Conservation (phyloP, 73 alveolate genomes). For the Diophrys appendiculata region DNA sequence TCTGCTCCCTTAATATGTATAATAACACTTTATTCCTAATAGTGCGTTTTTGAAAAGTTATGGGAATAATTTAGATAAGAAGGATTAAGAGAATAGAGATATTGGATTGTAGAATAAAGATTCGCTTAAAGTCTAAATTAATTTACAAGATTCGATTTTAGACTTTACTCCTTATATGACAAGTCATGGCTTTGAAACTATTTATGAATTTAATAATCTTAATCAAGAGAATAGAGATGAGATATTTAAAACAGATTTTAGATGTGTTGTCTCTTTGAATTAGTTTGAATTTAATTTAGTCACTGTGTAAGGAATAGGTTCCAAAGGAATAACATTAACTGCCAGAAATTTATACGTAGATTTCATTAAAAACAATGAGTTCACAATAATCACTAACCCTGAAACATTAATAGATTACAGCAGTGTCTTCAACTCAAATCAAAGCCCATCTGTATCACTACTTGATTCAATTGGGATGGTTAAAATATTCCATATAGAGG, state of each 20-base stretch:
- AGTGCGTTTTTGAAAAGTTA: no score
- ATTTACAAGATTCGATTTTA: neutral
- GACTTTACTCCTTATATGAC: neutral
- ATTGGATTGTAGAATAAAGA: neutral
- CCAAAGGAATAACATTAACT: neutral
- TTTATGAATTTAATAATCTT: neutral
- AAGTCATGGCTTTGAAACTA: neutral
- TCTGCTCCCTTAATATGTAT: no score
- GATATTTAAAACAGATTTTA: neutral
- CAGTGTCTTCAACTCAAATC: neutral
- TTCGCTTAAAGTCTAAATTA: neutral
- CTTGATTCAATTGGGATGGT: neutral
- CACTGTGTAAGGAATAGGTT: neutral
- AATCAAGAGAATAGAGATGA: neutral
- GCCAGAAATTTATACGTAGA: neutral
- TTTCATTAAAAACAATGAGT: neutral
- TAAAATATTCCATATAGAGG: neutral
- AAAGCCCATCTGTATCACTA: neutral
- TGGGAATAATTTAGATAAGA: no score
- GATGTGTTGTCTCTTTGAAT: neutral
- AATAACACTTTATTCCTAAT: no score
- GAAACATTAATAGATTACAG: neutral
- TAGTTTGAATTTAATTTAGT: neutral
- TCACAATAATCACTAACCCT: neutral
- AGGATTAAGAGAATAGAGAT: neutral